phyloP scores from a whole-genome alignment of 2,329 filamentous ascomycete genomes.

The Penicillium oxalicum region DNA sequence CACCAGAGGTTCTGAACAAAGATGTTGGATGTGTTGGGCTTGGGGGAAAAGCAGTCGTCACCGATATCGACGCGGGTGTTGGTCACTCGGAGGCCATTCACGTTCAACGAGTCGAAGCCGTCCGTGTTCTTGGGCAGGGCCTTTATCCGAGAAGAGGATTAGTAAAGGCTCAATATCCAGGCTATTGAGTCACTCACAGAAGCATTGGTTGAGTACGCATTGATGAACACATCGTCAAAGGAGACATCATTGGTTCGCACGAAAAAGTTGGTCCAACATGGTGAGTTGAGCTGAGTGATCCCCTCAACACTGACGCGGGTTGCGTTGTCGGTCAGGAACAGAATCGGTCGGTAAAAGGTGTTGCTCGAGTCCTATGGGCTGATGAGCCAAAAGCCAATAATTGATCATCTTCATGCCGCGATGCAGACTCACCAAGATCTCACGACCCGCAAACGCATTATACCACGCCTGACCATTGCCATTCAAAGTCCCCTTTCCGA shows the following conservation, averaged over 20 bases:
- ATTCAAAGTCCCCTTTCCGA: slow-evolving; percentile 52
- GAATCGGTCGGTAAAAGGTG: slow-evolving; percentile 52
- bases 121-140: slow-evolving; percentile 56
- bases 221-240: slow-evolving; percentile 51
- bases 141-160: slow-evolving; percentile 14
- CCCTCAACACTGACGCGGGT: slow-evolving; percentile 54
- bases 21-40: slow-evolving; percentile 54
- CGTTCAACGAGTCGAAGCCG: slow-evolving; percentile 57
- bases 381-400: too few relatives aligned
- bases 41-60: slow-evolving; percentile 58
- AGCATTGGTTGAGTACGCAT: slow-evolving; percentile 48
- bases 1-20: slow-evolving; percentile 57
- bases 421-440: slow-evolving; percentile 26
- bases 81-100: slow-evolving; percentile 49
- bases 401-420: too few relatives aligned
- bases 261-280: slow-evolving; percentile 60
- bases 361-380: slow-evolving; percentile 44
- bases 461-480: slow-evolving; percentile 51
- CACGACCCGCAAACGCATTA: slow-evolving; percentile 43
- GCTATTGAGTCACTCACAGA: slow-evolving; percentile 20
- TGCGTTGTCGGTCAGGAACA: slow-evolving; percentile 58
- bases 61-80: slow-evolving; percentile 50
- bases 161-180: neutral
- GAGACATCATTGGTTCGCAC: slow-evolving; percentile 52
- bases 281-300: slow-evolving; percentile 55